These are phyloP conservation scores for Corynespora cassiicola DNA, from an alignment of 2,329 filamentous ascomycete species.

Conservation along the genomic window DNA sequence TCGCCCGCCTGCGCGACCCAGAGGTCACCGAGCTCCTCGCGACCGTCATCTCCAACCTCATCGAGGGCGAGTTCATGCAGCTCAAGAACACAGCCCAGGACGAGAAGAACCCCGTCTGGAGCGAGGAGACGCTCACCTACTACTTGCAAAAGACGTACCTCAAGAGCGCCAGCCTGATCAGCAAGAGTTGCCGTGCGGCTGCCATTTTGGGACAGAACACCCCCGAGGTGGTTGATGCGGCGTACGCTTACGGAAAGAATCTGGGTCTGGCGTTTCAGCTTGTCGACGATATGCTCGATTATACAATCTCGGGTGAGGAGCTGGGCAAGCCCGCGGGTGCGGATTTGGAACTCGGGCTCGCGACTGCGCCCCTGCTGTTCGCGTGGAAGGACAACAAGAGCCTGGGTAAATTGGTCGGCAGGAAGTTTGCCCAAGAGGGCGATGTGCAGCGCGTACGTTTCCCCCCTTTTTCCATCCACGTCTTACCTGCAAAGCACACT, in stretches of 20 bases:
- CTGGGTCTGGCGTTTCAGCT: slow-evolving; percentile 94
- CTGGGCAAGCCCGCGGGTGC: slow-evolving; percentile 94
- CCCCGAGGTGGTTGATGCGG: slow-evolving; percentile 82
- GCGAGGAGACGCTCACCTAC: slow-evolving; percentile 87
- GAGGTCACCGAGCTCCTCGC: slow-evolving; percentile 95
- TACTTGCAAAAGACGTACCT: slow-evolving; percentile 98
- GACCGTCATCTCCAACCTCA: slow-evolving; percentile 95
- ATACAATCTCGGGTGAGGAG: slow-evolving; percentile 83
- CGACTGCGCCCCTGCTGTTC: slow-evolving; percentile 92
- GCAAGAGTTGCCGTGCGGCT: slow-evolving; percentile 90
- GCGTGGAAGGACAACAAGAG: slow-evolving; percentile 91
- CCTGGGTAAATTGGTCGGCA: slow-evolving; percentile 84
- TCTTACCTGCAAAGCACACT: slow-evolving; percentile 1
- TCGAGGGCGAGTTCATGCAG: slow-evolving; percentile 99
- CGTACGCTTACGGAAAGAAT: slow-evolving; percentile 92
- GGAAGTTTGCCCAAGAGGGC: slow-evolving; percentile 84
- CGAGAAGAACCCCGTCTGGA: slow-evolving; percentile 83
- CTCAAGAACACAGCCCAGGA: slow-evolving; percentile 93
- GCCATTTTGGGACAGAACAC: slow-evolving; percentile 83
- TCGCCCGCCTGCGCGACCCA: slow-evolving; percentile 87
- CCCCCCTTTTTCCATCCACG: slow-evolving; percentile 3
- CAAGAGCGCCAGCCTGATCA: slow-evolving; percentile 94
- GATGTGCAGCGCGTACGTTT: slow-evolving; percentile 80
- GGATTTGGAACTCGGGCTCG: slow-evolving; percentile 89
- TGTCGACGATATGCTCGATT: slow-evolving; percentile 97